Evolutionary conservation across 306 rosid genomes (phyloP).

Genomic region (Castanospermum australe): DNA sequence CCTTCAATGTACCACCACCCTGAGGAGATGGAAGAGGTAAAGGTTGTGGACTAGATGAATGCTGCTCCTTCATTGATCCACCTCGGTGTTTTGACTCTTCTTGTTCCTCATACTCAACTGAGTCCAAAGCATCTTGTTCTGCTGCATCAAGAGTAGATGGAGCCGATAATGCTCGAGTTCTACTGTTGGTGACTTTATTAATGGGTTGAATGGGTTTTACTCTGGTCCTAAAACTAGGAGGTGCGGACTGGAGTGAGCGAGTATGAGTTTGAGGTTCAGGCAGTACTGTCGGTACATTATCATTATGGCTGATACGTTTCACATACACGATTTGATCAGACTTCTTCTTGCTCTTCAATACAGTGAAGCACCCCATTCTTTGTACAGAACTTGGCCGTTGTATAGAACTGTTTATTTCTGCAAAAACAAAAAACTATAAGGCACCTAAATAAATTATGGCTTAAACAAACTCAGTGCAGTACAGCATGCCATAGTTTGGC

Average conservation of each 20-base stretch:
- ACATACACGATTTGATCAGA: constrained; percentile 43
- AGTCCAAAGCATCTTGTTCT: constrained; percentile 69
- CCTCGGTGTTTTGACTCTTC: constrained; percentile 66
- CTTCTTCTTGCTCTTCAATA: constrained; percentile 84
- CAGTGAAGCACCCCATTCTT: constrained; percentile 93
- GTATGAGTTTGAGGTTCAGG: constrained; percentile 77
- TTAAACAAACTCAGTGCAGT: constrained; percentile 5
- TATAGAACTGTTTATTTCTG: constrained; percentile 43
- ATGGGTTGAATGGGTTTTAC: constrained; percentile 77
- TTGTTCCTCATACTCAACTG: constrained; percentile 72
- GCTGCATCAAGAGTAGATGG: constrained; percentile 94
- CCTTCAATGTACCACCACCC: constrained; percentile 49
- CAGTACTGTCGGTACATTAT: constrained; percentile 58
- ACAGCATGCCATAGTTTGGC: neutral
- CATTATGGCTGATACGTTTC: constrained; percentile 54
- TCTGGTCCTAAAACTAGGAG: constrained; percentile 93
- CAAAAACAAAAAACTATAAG: constrained; percentile 24
- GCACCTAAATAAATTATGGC: constrained; percentile 14
- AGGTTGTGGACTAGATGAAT: constrained; percentile 73
- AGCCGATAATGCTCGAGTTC: constrained; percentile 81
- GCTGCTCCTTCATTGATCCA: constrained; percentile 63
- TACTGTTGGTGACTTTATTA: constrained; percentile 44
- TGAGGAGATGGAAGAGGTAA: constrained; percentile 96
- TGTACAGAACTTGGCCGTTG: constrained; percentile 23
- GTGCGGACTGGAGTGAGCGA: constrained; percentile 88